Percentiles rank a stretch among this genome's conserved stretches.
phyloP scores from a whole-genome alignment of 257 asterid genomes.

The Solanum chilense region DNA sequence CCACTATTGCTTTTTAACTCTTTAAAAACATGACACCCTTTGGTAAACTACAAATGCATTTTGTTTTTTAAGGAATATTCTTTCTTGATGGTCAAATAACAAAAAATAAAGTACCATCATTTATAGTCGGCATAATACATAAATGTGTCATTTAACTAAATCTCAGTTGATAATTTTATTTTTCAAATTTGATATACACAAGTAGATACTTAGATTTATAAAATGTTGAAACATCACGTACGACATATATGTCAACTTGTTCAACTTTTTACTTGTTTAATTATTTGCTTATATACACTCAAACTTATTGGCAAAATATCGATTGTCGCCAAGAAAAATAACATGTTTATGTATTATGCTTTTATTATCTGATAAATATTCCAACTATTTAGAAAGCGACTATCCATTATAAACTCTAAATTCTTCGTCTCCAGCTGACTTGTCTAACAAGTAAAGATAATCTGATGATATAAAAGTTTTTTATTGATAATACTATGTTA shows the following conservation, averaged over 20 bases:
- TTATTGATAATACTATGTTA: not conserved
- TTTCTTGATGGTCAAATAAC: not conserved
- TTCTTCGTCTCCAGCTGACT: accelerated
- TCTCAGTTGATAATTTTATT: too few species aligned
- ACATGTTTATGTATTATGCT: too few species aligned
- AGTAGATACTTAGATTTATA: too few species aligned
- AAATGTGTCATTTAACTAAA: too few species aligned
- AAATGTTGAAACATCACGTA: too few species aligned
- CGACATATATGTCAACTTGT: too few species aligned
- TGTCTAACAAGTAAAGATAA: not conserved
- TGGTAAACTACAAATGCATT: not conserved
- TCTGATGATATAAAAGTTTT: not conserved
- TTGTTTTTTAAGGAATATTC: not conserved
- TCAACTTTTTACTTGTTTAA: too few species aligned
- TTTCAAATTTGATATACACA: too few species aligned
- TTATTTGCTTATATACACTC: too few species aligned
- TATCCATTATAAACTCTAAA: not conserved
- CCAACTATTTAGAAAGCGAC: not conserved
- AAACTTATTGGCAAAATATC: too few species aligned
- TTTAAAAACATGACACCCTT: not conserved
- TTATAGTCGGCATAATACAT: too few species aligned
- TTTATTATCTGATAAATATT: not conserved
- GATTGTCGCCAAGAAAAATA: too few species aligned
- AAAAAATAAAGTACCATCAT: not conserved
- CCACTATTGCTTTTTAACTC: not conserved